Evolutionary conservation across 768 basidiomycete genomes (phyloP), one percentile per base, ranked within the genome.

Genomic region (Mycena latifolia): DNA sequence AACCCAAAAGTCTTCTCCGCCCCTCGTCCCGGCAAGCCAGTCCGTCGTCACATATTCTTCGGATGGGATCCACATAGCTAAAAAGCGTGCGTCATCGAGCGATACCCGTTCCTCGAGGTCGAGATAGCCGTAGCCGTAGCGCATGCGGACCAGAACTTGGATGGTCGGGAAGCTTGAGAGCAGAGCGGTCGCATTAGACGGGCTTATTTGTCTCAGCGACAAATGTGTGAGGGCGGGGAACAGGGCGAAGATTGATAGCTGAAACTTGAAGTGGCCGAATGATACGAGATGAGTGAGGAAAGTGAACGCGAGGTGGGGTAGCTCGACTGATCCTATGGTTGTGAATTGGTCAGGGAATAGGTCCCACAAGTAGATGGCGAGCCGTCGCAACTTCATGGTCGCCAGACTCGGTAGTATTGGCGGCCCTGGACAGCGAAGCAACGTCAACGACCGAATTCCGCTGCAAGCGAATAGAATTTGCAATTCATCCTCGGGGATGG

Each of bases 241-340:
- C 7, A 55, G 41, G 20, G 52, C 41, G 22, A 62, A 31, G 14
- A 14, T 47, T 2, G 61, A 47, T 43, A 31, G 35, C 27, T 5
- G 8, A 2, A 50, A 12, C 28, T 50, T 6, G 6, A 17, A 7
- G 28, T 28, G 31, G 10, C 39, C 61, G 5, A 63, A 55, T 14
- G 46, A 4, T 9, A 55, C 45, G 25, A 63, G 61, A 20, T 63
- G 61, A 4, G 53, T 63, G 25, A 63, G 20, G 15, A 31, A 47
- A 8, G 61, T 27, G 27, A 63, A 55, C 11, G 46, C 0, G 0
- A 53, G 46, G 7, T 47, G 53, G 22, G 46, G 24, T 37, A 33
- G 31, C 5, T 18, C 33, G 20, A 60, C n/a, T n/a, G n/a, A n/a
- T n/a, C n/a, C n/a, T n/a, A n/a, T n/a, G n/a, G n/a, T n/a, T n/a